Evolutionary conservation across 1,284 basidiomycete genomes (phyloP).

Genomic region (Naganishia sp.): DNA sequence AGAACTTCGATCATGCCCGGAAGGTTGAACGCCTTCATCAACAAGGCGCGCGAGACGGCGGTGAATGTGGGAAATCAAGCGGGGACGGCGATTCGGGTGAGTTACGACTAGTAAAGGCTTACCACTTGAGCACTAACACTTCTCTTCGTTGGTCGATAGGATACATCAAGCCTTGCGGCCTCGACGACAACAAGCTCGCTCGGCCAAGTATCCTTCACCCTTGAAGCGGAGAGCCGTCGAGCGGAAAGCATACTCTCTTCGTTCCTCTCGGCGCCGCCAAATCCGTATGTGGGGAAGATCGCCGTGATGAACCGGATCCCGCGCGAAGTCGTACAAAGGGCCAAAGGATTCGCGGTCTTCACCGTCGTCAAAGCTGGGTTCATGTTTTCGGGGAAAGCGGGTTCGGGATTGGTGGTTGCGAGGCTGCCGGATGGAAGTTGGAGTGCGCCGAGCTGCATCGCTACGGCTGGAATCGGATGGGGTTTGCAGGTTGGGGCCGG

Average conservation of each 20-base stretch:
- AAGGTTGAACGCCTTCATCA: constrained; percentile 35
- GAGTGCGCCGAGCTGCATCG: constrained; percentile 96
- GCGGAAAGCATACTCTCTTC: constrained; percentile 13
- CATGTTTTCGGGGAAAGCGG: constrained; percentile 93
- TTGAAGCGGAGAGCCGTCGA: constrained; percentile 24
- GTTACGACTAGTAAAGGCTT: background rate
- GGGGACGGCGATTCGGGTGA: constrained; percentile 40
- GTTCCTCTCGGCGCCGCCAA: constrained; percentile 19
- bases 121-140: background rate
- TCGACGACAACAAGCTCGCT: constrained; percentile 9
- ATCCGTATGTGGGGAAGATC: constrained; percentile 26
- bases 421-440: constrained; percentile 93
- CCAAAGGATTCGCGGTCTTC: constrained; percentile 93
- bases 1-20: constrained; percentile 8
- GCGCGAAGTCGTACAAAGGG: constrained; percentile 84
- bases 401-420: constrained; percentile 90
- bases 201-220: constrained; percentile 11
- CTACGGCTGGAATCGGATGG: constrained; percentile 90
- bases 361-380: constrained; percentile 86
- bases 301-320: constrained; percentile 78
- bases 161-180: constrained; percentile 9
- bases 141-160: background rate
- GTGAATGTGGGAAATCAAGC: constrained; percentile 40
- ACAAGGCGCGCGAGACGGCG: constrained; percentile 40
- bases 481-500: constrained; percentile 88